These are phyloP conservation scores for Dioszegia crocea DNA, from an alignment of 768 basidiomycete genomes.

Conservation along the genomic window DNA sequence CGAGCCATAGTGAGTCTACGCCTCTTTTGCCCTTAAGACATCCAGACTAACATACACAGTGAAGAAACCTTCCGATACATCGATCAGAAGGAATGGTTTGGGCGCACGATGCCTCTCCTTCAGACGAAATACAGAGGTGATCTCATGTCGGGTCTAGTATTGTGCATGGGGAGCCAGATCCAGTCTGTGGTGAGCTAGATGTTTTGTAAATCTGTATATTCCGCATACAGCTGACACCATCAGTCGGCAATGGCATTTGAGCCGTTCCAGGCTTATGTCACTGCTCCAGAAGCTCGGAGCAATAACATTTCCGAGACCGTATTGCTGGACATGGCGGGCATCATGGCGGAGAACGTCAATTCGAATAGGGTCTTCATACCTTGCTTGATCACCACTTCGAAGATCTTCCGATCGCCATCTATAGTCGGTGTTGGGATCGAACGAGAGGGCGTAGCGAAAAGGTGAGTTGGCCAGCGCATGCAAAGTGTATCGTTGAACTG, in stretches of 20 bases:
- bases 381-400: slow-evolving; percentile 63
- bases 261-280: slow-evolving; percentile 2
- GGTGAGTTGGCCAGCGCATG: not conserved
- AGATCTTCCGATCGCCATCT: slow-evolving; percentile 50
- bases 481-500: not conserved
- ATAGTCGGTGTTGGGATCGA: not conserved
- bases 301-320: slow-evolving; percentile 39
- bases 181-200: slow-evolving; percentile 69
- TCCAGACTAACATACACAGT: not conserved
- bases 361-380: slow-evolving; percentile 78
- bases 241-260: slow-evolving; percentile 44
- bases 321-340: slow-evolving; percentile 58
- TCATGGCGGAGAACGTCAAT: slow-evolving; percentile 57
- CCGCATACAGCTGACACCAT: not conserved
- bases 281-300: not conserved
- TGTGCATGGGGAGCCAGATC: slow-evolving; percentile 78
- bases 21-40: not conserved
- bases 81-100: slow-evolving; percentile 30
- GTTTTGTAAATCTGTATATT: not conserved
- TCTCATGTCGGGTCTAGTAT: slow-evolving; percentile 60
- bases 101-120: slow-evolving; percentile 23
- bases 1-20: slow-evolving; percentile 14
- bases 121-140: slow-evolving; percentile 15
- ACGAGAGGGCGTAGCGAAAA: not conserved
- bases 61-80: slow-evolving; percentile 27